These are phyloP conservation scores for Penicillium angulare DNA, from an alignment of 495 filamentous ascomycete genomes.

Conservation along the genomic window DNA sequence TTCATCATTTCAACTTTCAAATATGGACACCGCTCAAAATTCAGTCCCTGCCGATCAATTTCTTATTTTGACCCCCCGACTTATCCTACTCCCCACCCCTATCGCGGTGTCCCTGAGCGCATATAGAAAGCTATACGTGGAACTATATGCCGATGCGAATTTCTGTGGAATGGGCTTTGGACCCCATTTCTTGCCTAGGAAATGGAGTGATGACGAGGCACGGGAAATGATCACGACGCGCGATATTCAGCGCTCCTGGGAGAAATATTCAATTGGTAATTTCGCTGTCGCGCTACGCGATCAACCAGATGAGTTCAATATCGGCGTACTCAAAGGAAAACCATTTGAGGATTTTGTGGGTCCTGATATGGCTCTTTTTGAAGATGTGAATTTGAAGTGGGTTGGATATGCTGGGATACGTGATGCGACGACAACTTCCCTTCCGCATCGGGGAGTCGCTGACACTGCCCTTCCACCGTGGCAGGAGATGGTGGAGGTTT, in stretches of 20 bases:
- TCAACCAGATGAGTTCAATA: neutral
- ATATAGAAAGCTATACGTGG: constrained; percentile 23
- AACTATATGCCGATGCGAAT: constrained; percentile 13
- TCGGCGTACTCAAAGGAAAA: neutral
- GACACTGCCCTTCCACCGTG: constrained; percentile 20
- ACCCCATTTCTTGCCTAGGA: constrained; percentile 10
- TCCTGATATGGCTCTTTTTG: neutral
- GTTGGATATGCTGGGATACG: constrained; percentile 28
- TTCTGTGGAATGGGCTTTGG: constrained; percentile 29
- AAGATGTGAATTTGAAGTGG: constrained; percentile 20
- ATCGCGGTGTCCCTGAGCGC: constrained; percentile 15
- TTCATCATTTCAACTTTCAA: no score
- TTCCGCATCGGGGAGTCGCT: constrained; percentile 12
- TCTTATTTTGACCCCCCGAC: no score
- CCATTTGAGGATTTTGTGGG: constrained; percentile 1
- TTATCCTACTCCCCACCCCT: constrained; percentile 24
- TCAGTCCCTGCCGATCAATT: no score
- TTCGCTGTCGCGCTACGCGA: constrained; percentile 20
- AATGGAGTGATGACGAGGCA: constrained; percentile 24
- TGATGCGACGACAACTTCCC: constrained; percentile 24
- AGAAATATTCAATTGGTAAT: constrained; percentile 15
- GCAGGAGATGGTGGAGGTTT: constrained; percentile 26
- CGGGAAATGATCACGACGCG: constrained; percentile 16
- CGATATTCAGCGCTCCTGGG: constrained; percentile 24
- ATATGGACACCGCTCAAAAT: no score